phyloP scores from a whole-genome alignment of 495 filamentous ascomycete genomes.

The Aspergillus baeticus region DNA sequence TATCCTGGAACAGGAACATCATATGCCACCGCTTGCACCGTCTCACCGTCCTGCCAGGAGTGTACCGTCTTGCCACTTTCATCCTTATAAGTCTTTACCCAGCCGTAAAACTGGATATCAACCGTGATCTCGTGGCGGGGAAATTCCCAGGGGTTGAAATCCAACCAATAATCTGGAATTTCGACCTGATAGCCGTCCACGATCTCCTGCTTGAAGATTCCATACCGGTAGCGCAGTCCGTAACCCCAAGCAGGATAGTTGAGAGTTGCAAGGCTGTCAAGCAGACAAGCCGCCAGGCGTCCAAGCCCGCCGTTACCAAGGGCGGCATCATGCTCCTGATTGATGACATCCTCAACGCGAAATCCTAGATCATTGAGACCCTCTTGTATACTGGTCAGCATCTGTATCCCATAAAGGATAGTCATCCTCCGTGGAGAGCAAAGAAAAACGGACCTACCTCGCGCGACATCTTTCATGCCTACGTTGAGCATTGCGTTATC shows the following conservation, averaged over 20 bases:
- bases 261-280: conserved; percentile 91
- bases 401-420: no score
- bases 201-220: conserved; percentile 99
- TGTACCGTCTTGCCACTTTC: conserved; percentile 69
- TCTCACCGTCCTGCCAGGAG: conserved; percentile 90
- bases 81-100: conserved; percentile 70
- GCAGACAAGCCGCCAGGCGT: conserved; percentile 91
- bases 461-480: conserved; percentile 80
- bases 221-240: conserved; percentile 90
- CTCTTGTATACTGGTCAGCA: conserved; percentile 40
- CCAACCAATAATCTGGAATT: conserved; percentile 97
- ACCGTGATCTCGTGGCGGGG: conserved; percentile 92
- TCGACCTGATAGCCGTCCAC: conserved; percentile 97
- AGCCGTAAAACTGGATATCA: conserved; percentile 93
- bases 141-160: conserved; percentile 99
- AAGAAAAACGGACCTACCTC: conserved; percentile 46
- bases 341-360: conserved; percentile 93
- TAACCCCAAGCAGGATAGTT: conserved; percentile 98
- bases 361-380: conserved; percentile 89
- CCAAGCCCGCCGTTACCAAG: conserved; percentile 95
- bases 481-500: conserved; percentile 99
- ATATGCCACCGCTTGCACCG: conserved; percentile 88
- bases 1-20: conserved; percentile 95
- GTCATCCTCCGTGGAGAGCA: no score
- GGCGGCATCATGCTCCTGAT: conserved; percentile 93